Base-by-base conservation (phyloP, 176 grass and related monocot species). In the Carex cristatella region DNA sequence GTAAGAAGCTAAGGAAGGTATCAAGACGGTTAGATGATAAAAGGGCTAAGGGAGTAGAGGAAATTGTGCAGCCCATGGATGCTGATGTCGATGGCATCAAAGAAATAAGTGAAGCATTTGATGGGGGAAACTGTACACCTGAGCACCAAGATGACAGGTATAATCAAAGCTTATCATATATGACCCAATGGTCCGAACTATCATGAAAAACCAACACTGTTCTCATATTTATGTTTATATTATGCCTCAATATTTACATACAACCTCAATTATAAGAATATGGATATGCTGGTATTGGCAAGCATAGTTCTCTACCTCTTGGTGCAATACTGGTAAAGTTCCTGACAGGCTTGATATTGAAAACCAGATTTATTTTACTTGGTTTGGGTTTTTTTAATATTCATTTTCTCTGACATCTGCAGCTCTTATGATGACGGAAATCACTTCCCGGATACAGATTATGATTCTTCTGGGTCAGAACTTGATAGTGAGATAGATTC, bases 101-200 rank as follows among this genome's bases (percentile, higher is more conserved):
- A 80, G 96, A 99, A 78, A 94, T 99, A 74, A 83, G 89, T 89
- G 96, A 94, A 91, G 91, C 96, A 85, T 99, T 90, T 88, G 91
- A 94, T 91, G 89, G 92, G 81, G 96, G 75, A 86, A 88, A 55
- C 42, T 75, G 73, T 87, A 79, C 88, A 62, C 28, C 65, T 87
- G 88, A 91, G 23, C 88, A 91, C 28, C 88, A 86, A 82, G 83
- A 91, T 67, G 88, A 81, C 72, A 94, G 90, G 80, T 92, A 93
- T 80, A 7, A 15, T 10, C 30, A 58, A 58, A 33, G 28, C 35
- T 57, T 12, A 79, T 79, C 51, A 49, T 49, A 19, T 46, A 72
- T 71, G 15, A 48, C 18, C 69, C 40, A 48, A 72, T 72, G 18
- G 2, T 72, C 40, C 37, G 6, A 3, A 49, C 40, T 72, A 42